phyloP scores from a whole-genome alignment of 2,329 filamentous ascomycete species.

The Talaromyces rugulosus region DNA sequence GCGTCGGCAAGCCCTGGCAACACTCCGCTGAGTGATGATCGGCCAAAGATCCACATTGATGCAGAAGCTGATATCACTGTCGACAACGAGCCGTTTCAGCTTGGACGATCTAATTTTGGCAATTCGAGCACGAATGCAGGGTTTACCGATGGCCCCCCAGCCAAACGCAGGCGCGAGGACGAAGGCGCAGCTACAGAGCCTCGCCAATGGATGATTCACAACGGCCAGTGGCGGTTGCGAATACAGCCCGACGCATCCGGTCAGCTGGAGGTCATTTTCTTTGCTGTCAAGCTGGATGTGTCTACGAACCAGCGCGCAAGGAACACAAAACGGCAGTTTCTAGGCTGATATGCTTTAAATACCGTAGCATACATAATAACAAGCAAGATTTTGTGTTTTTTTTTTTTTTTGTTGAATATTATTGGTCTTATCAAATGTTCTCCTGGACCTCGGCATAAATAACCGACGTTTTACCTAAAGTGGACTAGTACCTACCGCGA shows the following conservation, averaged over 20 bases:
- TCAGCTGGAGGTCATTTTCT: conserved; percentile 62
- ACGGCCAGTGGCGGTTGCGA: conserved; percentile 67
- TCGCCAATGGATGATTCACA: conserved; percentile 59
- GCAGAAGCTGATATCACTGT: conserved; percentile 40
- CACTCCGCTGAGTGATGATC: conserved; percentile 65
- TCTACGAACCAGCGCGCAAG: conserved; percentile 61
- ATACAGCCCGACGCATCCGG: conserved; percentile 53
- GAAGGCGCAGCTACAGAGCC: neutral
- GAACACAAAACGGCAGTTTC: conserved; percentile 63
- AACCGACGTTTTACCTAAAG: neutral
- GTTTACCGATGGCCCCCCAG: conserved; percentile 15
- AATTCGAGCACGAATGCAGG: neutral
- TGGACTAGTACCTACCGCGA: neutral
- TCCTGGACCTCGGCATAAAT: neutral
- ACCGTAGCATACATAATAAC: neutral
- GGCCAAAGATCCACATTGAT: conserved; percentile 62
- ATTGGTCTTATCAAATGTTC: neutral
- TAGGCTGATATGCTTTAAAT: conserved; percentile 33
- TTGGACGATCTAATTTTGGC: neutral
- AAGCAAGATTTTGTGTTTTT: neutral
- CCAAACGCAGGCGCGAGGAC: conserved; percentile 34
- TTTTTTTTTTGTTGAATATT: neutral
- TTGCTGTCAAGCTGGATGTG: conserved; percentile 73
- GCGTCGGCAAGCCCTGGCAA: conserved; percentile 64
- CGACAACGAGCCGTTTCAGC: conserved; percentile 32